Evolutionary conservation across 805 yeast species (phyloP).

Genomic region (Zygosaccharomyces bailii): DNA sequence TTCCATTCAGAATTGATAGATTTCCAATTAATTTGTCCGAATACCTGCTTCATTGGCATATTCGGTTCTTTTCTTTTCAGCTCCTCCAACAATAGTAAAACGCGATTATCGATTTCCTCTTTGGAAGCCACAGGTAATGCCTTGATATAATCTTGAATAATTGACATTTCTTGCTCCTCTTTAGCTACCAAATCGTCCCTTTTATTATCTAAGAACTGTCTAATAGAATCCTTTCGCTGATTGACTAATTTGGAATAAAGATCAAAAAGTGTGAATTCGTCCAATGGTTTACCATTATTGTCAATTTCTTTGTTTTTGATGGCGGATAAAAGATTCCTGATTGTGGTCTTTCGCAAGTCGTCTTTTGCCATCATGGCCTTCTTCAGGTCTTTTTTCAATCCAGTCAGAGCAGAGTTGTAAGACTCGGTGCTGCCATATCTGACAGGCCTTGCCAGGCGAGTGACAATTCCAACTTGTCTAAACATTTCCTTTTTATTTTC

Average conservation of each 20-base stretch:
- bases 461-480: not conserved
- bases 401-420: slow-evolving; percentile 34
- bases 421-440: slow-evolving; percentile 38
- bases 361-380: slow-evolving; percentile 48
- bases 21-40: slow-evolving; percentile 36
- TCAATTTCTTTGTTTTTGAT: slow-evolving; percentile 46
- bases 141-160: slow-evolving; percentile 41
- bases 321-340: slow-evolving; percentile 41
- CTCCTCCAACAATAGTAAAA: slow-evolving; percentile 25
- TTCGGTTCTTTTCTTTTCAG: slow-evolving; percentile 24
- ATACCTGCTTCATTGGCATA: slow-evolving; percentile 33
- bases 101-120: slow-evolving; percentile 41
- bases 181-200: slow-evolving; percentile 54
- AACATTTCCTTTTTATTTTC: not conserved
- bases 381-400: slow-evolving; percentile 44
- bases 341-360: slow-evolving; percentile 41
- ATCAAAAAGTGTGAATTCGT: slow-evolving; percentile 39
- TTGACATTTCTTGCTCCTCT: slow-evolving; percentile 45
- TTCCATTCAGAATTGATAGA: slow-evolving; percentile 38
- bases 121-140: slow-evolving; percentile 48
- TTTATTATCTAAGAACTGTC: slow-evolving; percentile 43
- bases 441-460: slow-evolving; percentile 7
- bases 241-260: slow-evolving; percentile 43
- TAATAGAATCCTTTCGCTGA: slow-evolving; percentile 49
- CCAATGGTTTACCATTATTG: slow-evolving; percentile 33